Percentiles rank a stretch among this genome's conserved stretches.
Conservation (phyloP, 768 basidiomycete species). For the Trametes meyenii region DNA sequence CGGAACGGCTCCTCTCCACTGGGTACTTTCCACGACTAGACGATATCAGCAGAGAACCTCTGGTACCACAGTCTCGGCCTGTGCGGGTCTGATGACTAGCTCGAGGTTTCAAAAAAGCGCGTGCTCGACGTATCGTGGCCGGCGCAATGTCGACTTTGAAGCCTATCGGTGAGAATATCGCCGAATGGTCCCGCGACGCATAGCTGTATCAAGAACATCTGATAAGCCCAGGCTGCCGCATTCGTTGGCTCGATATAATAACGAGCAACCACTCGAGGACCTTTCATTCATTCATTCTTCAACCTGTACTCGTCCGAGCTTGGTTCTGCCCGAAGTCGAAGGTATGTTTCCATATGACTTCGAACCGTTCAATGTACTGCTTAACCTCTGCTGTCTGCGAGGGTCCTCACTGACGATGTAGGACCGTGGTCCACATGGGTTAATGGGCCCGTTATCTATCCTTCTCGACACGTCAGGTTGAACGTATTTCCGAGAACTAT, state of each 20-base stretch:
- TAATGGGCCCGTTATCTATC: too few species aligned
- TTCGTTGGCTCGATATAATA: neutral
- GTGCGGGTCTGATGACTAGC: conserved; percentile 2
- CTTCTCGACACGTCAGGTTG: too few species aligned
- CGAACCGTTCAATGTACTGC: too few species aligned
- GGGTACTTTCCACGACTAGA: neutral
- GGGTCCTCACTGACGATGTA: too few species aligned
- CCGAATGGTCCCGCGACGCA: conserved; percentile 2
- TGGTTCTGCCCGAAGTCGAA: neutral
- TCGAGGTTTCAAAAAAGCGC: neutral
- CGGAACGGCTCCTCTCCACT: conserved; percentile 12
- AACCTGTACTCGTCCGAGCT: neutral
- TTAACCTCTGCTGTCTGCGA: too few species aligned
- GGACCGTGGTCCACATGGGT: too few species aligned
- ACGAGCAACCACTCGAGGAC: neutral
- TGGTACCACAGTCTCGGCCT: neutral
- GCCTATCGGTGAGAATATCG: conserved; percentile 23
- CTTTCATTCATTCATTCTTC: neutral
- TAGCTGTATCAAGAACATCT: conserved; percentile 1
- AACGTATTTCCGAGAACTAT: too few species aligned
- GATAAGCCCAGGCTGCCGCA: neutral
- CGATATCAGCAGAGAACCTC: neutral
- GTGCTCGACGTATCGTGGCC: neutral
- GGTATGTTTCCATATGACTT: too few species aligned
- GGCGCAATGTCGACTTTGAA: conserved; percentile 2